These are phyloP conservation scores for Hymenoscyphus scutula DNA, from an alignment of 2,329 filamentous ascomycete species.

Conservation along the genomic window DNA sequence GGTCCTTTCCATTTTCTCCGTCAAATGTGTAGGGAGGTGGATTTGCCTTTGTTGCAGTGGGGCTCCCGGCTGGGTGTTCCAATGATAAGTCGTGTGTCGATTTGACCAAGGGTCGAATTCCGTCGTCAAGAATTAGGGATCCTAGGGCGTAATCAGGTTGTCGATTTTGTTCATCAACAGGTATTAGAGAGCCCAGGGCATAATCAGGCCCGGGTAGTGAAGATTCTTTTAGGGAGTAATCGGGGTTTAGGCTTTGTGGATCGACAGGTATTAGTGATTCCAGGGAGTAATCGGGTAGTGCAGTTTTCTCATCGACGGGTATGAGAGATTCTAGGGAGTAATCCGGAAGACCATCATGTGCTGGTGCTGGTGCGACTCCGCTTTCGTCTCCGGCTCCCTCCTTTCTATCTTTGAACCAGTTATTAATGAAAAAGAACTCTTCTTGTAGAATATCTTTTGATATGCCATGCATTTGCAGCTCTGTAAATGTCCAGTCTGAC, in stretches of 20 bases:
- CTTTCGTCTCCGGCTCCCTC: slow-evolving; percentile 9
- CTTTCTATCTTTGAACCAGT: slow-evolving; percentile 20
- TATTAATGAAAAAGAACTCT: slow-evolving; percentile 26
- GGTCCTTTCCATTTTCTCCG: slow-evolving; percentile 14
- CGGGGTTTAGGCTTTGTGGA: slow-evolving; percentile 14
- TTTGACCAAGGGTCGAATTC: slow-evolving; percentile 12
- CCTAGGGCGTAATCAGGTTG: slow-evolving; percentile 18
- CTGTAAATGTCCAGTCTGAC: slow-evolving; percentile 19
- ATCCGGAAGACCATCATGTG: slow-evolving; percentile 16
- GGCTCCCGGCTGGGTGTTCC: not conserved
- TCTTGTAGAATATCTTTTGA: slow-evolving; percentile 18
- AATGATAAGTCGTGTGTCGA: slow-evolving; percentile 9
- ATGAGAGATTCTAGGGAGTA: slow-evolving; percentile 17
- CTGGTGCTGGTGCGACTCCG: not conserved
- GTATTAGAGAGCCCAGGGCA: slow-evolving; percentile 11
- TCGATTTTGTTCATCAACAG: slow-evolving; percentile 16
- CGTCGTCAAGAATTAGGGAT: slow-evolving; percentile 12
- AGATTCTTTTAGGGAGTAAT: slow-evolving; percentile 19
- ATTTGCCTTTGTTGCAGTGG: slow-evolving; percentile 9
- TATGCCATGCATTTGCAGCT: slow-evolving; percentile 19
- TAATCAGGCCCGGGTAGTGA: slow-evolving; percentile 14
- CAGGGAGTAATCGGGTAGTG: slow-evolving; percentile 16
- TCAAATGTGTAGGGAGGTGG: slow-evolving; percentile 26
- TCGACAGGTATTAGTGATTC: slow-evolving; percentile 10
- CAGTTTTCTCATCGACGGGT: slow-evolving; percentile 15